Base-by-base conservation (phyloP, 176 grass and related monocot species). In the Elaeis guineensis region DNA sequence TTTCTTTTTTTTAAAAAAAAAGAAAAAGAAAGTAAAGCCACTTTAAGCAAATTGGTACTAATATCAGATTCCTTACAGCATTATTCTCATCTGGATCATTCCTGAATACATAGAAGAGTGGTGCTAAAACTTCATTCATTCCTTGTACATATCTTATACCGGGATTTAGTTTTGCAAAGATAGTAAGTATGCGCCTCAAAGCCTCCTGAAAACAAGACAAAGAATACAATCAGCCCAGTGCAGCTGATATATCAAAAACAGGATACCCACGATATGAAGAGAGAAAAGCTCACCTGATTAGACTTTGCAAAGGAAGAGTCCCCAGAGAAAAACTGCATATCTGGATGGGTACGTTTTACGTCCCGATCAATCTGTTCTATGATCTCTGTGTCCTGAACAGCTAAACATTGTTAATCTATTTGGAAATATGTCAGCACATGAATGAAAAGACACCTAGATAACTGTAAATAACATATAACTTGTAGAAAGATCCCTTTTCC, bases 101-200 rank as follows among this genome's bases (percentile, higher is more conserved):
- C 78, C 81, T 97, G 76, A 89, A 85, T 79, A 97, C 81, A 85
- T 91, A 97, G 49, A 78, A 97, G 22, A 97, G 72, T 67, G 81
- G 92, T 58, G 92, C 92, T 71, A 97, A 77, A 67, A 97, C 81
- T 85, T 97, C 92, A 66, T 97, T 91, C 92, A 97, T 97, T 64
- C 92, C 87, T 77, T 97, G 92, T 21, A 97, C 92, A 63, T 97
- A 97, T 91, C 81, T 88, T 80, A 97, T 91, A 62, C 87, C 86
- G 16, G 84, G 92, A 80, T 97, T 97, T 64, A 97, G 66, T 76
- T 97, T 97, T 48, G 92, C 83, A 82, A 97, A 97, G 51, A 97
- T 88, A 50, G 85, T 80, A 57, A 97, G 83, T 75, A 97, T 97
- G 56, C 69, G 84, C 70, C 80, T 97, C 65, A 97, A 70, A 21